Base-by-base conservation (phyloP, 2,329 filamentous ascomycete species). In the Simplicillium sp. region DNA sequence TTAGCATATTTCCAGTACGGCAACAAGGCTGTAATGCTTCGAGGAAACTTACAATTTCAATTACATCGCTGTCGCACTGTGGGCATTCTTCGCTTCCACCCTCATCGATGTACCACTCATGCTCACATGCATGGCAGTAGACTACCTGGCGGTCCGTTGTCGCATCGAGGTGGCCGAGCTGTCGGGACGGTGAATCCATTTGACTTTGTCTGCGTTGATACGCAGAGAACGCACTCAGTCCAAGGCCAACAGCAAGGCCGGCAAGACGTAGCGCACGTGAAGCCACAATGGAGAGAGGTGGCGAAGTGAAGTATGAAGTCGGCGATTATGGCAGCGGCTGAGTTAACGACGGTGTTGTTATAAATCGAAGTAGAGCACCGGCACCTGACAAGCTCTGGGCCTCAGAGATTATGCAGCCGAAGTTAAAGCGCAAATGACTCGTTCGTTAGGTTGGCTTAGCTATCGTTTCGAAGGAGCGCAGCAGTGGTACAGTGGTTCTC, bases 1-100 rank as follows among this genome's bases (percentile, higher is more conserved):
- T 53, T 29, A 55, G 53, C 32, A 34, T 35, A 28, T 34, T 18
- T 11, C 4, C 33, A 13, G 20, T 37, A n/a, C 14, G 9, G 25
- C 15, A 14, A 33, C 29, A n/a, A 29, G 20, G 7, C 32, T n/a
- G n/a, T n/a, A n/a, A n/a, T n/a, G n/a, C n/a, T n/a, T n/a, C n/a
- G n/a, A n/a, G n/a, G n/a, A 11, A 16, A 70, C 82, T 55, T 68
- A 94, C 89, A 52, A 97, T 87, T 65, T 98, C 89, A 13, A 80
- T 87, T 49, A 87, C 81, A 15, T 94, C 87, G 31, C 80, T 79
- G 4, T 71, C 58, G 57, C 92, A 98, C n/a, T 66, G 61, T 13
- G 88, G 87, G 56, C 92, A 98, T 13, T 65, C 66, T 46, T 94
- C 64, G 18, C 65, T 80, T 48, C 74, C 70, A 47, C 20, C 20